Percentiles rank a stretch among this genome's conserved stretches.
phyloP scores from a whole-genome alignment of 805 yeast genomes.

The Priceomyces haplophilus region DNA sequence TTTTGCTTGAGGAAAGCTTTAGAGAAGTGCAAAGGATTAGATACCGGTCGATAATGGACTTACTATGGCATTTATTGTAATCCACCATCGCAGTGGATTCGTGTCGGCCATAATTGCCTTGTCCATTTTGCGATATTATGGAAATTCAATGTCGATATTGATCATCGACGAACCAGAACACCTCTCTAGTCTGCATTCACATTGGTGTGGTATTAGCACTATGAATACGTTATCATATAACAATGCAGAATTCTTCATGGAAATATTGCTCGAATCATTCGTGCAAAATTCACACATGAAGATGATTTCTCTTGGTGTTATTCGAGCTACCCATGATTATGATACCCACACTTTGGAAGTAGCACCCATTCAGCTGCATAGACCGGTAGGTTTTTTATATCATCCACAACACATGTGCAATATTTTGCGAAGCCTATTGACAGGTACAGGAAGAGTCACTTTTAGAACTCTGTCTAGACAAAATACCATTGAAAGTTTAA shows the following conservation, averaged over 20 bases:
- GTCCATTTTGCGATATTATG: slow-evolving; percentile 11
- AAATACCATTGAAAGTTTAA: neutral
- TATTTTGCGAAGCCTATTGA: slow-evolving; percentile 7
- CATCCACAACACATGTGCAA: slow-evolving; percentile 14
- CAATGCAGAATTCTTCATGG: slow-evolving; percentile 8
- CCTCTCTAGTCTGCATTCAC: slow-evolving; percentile 4
- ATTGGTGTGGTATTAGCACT: slow-evolving; percentile 30
- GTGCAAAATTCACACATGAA: slow-evolving; percentile 2
- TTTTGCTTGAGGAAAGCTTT: no score
- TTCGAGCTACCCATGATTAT: neutral
- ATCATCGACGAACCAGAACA: no score
- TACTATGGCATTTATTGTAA: slow-evolving; percentile 11
- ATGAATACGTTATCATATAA: slow-evolving; percentile 12
- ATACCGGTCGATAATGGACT: no score
- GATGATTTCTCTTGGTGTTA: neutral
- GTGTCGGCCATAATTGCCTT: slow-evolving; percentile 18
- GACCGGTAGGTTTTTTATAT: slow-evolving; percentile 15
- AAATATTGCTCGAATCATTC: slow-evolving; percentile 4
- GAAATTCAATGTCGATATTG: slow-evolving; percentile 3
- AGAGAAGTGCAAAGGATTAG: no score
- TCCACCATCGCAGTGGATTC: slow-evolving; percentile 17
- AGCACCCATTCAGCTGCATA: slow-evolving; percentile 5
- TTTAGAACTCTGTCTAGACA: slow-evolving; percentile 1
- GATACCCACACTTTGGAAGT: neutral
- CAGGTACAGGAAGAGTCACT: slow-evolving; percentile 2